Base-by-base conservation (phyloP, 2,329 filamentous ascomycete species). In the Arachnopeziza araneosa region DNA sequence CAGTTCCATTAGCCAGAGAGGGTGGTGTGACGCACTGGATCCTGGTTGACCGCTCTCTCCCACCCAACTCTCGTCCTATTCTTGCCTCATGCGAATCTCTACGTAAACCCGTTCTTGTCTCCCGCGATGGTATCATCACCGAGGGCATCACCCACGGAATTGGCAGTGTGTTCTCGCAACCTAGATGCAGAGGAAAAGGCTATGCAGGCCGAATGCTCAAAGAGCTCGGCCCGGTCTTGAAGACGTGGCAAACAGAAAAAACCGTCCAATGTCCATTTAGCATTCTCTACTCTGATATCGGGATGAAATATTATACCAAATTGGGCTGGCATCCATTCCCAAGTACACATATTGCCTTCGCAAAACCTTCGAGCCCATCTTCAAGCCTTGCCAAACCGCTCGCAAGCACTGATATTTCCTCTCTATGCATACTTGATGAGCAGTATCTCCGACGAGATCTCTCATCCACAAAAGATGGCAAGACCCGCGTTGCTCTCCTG, bases 211-310 rank as follows among this genome's bases (percentile, higher is more conserved):
- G 87, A 58, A 93, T 95, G 87, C 82, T 93, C 73, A 73, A 74
- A 50, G 85, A 93, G 66, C 71, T 95, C 44, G 85, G 82, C 17
- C 75, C 76, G 55, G 76, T 75, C 57, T 69, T 86, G 50, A 77
- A 79, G 63, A 80, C 75, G 2, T 81, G 81, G 75, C 80, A 84
- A 66, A 74, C 76, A 60, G 77, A 78, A 30, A 72, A 75, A 1
- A 59, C 59, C 1, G 66, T 73, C 70, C 71, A 79, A 72, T 64
- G 74, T 26, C 62, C 84, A 17, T 95, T 93, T 73, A 93, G 90
- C 0, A 83, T 96, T 8, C 79, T 97, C 9, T 96, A 87, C 74
- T 96, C 91, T 9, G 91, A 96, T 69, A 92, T 96, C 64, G 91
- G 93, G 22, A 89, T 91, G 78, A 77, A 78, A 49, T 97, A 92